Evolutionary conservation across 768 basidiomycete species (phyloP).

Genomic region (Cystobasidium tubakii): DNA sequence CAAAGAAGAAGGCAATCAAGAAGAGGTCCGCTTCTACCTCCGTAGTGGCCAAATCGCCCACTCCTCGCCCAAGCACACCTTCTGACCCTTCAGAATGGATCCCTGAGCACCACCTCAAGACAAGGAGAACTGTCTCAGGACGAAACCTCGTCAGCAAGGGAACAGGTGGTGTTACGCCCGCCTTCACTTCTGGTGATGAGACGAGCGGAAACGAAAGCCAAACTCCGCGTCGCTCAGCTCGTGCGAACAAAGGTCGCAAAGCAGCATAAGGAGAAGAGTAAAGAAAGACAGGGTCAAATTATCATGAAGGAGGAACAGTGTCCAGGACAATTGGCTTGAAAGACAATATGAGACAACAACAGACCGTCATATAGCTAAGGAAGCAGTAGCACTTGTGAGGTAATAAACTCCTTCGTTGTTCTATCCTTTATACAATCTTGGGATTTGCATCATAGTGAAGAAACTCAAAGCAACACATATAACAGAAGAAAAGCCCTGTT

Average conservation of each 20-base stretch:
- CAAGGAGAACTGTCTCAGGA: conserved; percentile 26
- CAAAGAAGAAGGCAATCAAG: conserved; percentile 32
- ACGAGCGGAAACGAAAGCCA: conserved; percentile 26
- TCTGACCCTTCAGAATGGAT: conserved; percentile 51
- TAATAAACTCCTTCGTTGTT: neutral
- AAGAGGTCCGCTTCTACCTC: conserved; percentile 12
- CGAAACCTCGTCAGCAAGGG: conserved; percentile 30
- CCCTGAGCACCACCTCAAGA: conserved; percentile 48
- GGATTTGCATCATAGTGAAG: neutral
- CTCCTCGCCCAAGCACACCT: conserved; percentile 38
- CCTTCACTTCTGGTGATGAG: conserved; percentile 18
- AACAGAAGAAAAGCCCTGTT: too few species aligned
- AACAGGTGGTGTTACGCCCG: conserved; percentile 19
- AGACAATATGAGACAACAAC: too few species aligned
- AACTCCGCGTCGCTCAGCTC: conserved; percentile 24
- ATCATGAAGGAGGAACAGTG: too few species aligned
- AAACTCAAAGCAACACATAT: neutral
- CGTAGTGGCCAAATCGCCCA: conserved; percentile 26
- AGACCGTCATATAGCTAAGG: neutral
- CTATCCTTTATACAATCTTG: neutral
- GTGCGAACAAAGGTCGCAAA: conserved; percentile 18
- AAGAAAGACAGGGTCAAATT: neutral
- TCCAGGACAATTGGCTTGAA: too few species aligned
- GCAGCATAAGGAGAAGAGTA: neutral
- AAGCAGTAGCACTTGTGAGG: neutral